These are phyloP conservation scores for Hippophae gyantsensis DNA, from an alignment of 306 rosid genomes.

Conservation along the genomic window DNA sequence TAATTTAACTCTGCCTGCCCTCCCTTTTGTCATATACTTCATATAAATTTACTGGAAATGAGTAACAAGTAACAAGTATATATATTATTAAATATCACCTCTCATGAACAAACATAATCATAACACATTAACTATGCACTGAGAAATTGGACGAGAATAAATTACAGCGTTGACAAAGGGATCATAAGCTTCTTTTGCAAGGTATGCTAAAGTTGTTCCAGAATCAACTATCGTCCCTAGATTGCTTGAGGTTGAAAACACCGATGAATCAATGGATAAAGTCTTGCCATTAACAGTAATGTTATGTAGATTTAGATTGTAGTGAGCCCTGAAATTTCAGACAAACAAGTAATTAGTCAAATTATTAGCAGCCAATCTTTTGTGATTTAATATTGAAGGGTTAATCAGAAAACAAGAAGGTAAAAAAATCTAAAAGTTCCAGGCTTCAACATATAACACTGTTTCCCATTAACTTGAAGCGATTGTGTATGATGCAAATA, in stretches of 20 bases:
- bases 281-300: conserved; percentile 55
- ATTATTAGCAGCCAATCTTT: conserved; percentile 7
- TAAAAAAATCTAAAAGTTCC: neutral
- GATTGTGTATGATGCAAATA: no score
- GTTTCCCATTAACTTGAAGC: no score
- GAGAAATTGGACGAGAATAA: conserved; percentile 15
- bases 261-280: conserved; percentile 39
- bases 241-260: conserved; percentile 52
- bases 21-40: neutral
- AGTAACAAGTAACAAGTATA: neutral
- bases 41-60: neutral
- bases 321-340: conserved; percentile 67
- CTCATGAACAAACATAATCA: conserved; percentile 9
- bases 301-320: conserved; percentile 62
- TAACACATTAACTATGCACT: conserved; percentile 9
- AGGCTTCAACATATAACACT: no score
- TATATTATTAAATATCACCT: neutral
- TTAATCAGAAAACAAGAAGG: neutral
- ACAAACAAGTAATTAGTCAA: conserved; percentile 12
- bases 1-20: neutral
- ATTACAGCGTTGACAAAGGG: conserved; percentile 62
- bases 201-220: conserved; percentile 71
- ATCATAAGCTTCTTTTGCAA: conserved; percentile 57
- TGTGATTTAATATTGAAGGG: neutral
- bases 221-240: conserved; percentile 67